Percentiles rank a stretch among this genome's conserved stretches.
phyloP scores from a whole-genome alignment of 306 rosid genomes.

The Cyclanthera cordifolia region DNA sequence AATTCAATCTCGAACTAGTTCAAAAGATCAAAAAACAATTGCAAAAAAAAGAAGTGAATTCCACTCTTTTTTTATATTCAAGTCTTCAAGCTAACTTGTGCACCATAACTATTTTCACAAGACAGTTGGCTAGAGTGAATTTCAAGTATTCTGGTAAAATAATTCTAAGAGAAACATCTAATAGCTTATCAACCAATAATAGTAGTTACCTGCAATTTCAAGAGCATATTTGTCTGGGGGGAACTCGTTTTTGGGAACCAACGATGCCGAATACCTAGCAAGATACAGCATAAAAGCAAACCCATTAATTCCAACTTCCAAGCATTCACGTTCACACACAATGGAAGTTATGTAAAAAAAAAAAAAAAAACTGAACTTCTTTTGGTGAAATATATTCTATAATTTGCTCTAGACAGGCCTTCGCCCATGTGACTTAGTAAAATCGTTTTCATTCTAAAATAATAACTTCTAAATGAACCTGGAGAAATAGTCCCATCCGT shows the following conservation, averaged over 20 bases:
- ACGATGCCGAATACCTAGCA: constrained; percentile 64
- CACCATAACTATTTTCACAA: background rate
- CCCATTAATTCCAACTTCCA: constrained; percentile 2
- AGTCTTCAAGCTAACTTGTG: background rate
- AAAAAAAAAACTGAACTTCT: background rate
- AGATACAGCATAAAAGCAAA: constrained; percentile 14
- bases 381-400: background rate
- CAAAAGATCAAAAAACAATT: background rate
- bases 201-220: constrained; percentile 39
- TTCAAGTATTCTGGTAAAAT: background rate
- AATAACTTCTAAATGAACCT: background rate
- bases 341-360: background rate
- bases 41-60: background rate
- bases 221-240: constrained; percentile 69
- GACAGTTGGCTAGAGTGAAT: background rate
- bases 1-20: background rate
- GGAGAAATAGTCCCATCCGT: background rate
- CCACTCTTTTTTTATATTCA: background rate
- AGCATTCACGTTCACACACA: constrained; percentile 11
- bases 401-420: background rate
- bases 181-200: constrained; percentile 12
- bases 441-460: background rate
- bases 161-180: background rate
- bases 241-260: constrained; percentile 61
- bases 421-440: background rate